A percentile compares a stretch with the other conserved stretches of the same genome.
Evolutionary conservation across 2,329 filamentous ascomycete genomes (phyloP).

Genomic region (Talaromyces atroroseus): DNA sequence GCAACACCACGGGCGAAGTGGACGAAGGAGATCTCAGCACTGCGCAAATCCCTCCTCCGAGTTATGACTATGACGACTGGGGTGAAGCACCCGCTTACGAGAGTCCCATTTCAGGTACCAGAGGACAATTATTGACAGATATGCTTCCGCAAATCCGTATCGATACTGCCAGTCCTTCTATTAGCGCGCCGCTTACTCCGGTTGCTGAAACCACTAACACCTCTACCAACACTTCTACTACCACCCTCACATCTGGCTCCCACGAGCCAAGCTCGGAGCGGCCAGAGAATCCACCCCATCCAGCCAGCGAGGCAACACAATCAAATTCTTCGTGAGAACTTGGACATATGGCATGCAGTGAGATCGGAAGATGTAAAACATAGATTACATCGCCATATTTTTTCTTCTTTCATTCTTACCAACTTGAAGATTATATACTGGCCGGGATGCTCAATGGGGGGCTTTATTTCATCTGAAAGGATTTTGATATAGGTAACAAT

Average conservation of each 20-base stretch:
- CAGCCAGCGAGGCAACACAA: background rate
- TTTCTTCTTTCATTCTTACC: background rate
- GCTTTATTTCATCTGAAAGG: background rate
- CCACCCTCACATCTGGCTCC: background rate
- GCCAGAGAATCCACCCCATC: background rate
- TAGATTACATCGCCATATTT: background rate
- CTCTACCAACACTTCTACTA: no score
- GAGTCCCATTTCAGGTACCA: constrained; percentile 11
- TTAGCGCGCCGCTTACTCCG: constrained; percentile 2
- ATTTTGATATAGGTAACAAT: background rate
- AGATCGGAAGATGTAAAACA: background rate
- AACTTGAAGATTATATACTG: background rate
- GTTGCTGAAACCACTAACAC: background rate
- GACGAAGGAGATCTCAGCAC: constrained; percentile 14
- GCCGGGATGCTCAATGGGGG: background rate
- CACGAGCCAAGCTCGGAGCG: background rate
- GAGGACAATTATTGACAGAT: background rate
- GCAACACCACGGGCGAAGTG: background rate
- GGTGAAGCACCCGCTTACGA: constrained; percentile 25
- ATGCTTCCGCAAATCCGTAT: constrained; percentile 12
- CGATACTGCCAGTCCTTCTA: constrained; percentile 10
- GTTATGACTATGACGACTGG: constrained; percentile 22
- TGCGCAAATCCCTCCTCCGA: constrained; percentile 20
- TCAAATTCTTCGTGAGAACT: background rate
- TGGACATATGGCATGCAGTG: background rate